Percentiles rank a stretch among this genome's conserved stretches.
These are phyloP conservation scores for Naegleria gruberi DNA, from an alignment of 208 protist species.

Conservation along the genomic window DNA sequence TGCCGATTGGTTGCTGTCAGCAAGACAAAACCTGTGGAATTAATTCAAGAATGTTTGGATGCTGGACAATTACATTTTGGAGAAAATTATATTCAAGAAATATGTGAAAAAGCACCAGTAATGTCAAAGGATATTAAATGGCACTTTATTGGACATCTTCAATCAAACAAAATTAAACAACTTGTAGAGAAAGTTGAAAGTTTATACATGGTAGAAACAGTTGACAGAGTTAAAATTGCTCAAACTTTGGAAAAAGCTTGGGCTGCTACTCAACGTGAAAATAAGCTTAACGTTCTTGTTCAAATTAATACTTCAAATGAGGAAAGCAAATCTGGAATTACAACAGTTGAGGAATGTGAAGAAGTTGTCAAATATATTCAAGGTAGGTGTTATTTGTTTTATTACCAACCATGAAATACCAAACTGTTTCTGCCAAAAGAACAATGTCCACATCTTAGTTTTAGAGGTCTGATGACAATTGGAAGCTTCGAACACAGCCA, in stretches of 20 bases:
- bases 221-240: slow-evolving; percentile 79
- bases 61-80: slow-evolving; percentile 69
- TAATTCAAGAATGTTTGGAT: slow-evolving; percentile 44
- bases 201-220: slow-evolving; percentile 72
- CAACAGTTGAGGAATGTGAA: slow-evolving; percentile 49
- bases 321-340: slow-evolving; percentile 75
- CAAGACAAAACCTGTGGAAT: slow-evolving; percentile 52
- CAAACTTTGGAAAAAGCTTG: slow-evolving; percentile 61
- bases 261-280: neutral
- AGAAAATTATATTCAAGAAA: slow-evolving; percentile 93
- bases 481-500: slow-evolving; percentile 72
- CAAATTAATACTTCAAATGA: slow-evolving; percentile 90
- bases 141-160: slow-evolving; percentile 95
- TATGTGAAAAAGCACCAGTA: slow-evolving; percentile 66
- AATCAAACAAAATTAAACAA: slow-evolving; percentile 90
- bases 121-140: slow-evolving; percentile 78
- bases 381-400: neutral
- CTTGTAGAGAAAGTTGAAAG: slow-evolving; percentile 55
- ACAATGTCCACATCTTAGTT: slow-evolving; percentile 60
- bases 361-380: slow-evolving; percentile 60
- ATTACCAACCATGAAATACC: neutral
- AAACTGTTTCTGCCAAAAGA: neutral
- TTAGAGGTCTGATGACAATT: slow-evolving; percentile 93
- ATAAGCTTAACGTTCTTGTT: slow-evolving; percentile 64
- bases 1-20: slow-evolving; percentile 49